These are phyloP conservation scores for Pseudocercospora macadamiae DNA, from an alignment of 2,329 filamentous ascomycete genomes.

Conservation along the genomic window DNA sequence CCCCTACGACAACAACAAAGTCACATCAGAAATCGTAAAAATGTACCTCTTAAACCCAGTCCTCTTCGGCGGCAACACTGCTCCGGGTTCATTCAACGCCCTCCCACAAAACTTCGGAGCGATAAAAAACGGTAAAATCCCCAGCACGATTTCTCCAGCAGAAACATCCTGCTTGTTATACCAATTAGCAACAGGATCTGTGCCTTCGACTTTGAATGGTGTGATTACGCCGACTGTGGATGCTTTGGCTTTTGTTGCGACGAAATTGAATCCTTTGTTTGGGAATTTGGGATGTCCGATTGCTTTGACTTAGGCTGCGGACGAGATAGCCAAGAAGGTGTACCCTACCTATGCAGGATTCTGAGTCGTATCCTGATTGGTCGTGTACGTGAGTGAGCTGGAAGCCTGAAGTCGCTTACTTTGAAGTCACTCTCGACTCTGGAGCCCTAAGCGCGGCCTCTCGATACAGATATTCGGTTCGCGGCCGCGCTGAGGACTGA, in stretches of 20 bases:
- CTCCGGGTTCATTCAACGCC: conserved; percentile 33
- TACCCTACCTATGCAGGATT: not conserved
- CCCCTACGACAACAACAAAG: conserved; percentile 39
- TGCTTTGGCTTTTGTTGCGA: conserved; percentile 36
- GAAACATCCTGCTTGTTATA: conserved; percentile 45
- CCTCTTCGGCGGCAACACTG: conserved; percentile 43
- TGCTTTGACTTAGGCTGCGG: conserved; percentile 4
- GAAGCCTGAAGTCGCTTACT: too few relatives aligned
- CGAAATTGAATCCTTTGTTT: conserved; percentile 38
- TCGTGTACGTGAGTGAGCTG: too few relatives aligned
- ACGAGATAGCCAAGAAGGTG: conserved; percentile 16
- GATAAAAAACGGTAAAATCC: conserved; percentile 44
- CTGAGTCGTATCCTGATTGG: too few relatives aligned
- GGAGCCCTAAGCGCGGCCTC: too few relatives aligned
- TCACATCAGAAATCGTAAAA: conserved; percentile 42
- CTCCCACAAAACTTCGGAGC: conserved; percentile 37
- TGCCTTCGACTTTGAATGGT: conserved; percentile 44
- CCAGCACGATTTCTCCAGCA: conserved; percentile 35
- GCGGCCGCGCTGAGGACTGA: too few relatives aligned
- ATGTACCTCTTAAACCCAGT: conserved; percentile 48
- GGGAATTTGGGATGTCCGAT: conserved; percentile 43
- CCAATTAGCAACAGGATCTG: conserved; percentile 43
- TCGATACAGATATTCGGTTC: too few relatives aligned
- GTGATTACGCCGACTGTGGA: conserved; percentile 43
- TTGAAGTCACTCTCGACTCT: too few relatives aligned